Conservation (phyloP, 805 yeast species). For the Candida berthetii region DNA sequence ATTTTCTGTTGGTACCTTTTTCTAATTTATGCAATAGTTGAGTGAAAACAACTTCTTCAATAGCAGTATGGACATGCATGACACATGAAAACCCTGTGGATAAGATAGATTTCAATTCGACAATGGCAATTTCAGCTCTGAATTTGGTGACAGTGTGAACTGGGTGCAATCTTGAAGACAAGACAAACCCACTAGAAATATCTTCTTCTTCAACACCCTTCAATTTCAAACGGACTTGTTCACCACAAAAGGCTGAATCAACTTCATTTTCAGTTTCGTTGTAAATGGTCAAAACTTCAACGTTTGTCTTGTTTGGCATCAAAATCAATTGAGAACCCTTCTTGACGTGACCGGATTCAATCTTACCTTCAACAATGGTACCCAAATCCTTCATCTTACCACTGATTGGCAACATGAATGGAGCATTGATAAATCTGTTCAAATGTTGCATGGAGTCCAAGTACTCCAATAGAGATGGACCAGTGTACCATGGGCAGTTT, state of each 20-base stretch:
- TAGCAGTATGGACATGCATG: slow-evolving; percentile 98
- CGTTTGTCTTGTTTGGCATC: slow-evolving; percentile 86
- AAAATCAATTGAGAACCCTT: slow-evolving; percentile 69
- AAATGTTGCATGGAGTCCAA: slow-evolving; percentile 77
- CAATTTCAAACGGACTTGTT: slow-evolving; percentile 89
- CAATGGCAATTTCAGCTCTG: slow-evolving; percentile 95
- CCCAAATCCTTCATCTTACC: slow-evolving; percentile 97
- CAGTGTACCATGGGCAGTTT: slow-evolving; percentile 89
- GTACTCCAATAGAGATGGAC: slow-evolving; percentile 88
- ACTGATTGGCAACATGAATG: slow-evolving; percentile 95
- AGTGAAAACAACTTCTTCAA: slow-evolving; percentile 85
- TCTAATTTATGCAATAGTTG: slow-evolving; percentile 88
- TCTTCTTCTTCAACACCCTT: slow-evolving; percentile 98
- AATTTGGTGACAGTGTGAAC: slow-evolving; percentile 86
- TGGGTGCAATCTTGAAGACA: slow-evolving; percentile 82
- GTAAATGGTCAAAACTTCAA: slow-evolving; percentile 83
- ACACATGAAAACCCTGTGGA: slow-evolving; percentile 97
- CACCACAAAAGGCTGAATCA: slow-evolving; percentile 88
- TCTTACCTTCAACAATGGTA: slow-evolving; percentile 96
- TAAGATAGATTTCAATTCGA: slow-evolving; percentile 89
- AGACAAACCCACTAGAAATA: slow-evolving; percentile 83
- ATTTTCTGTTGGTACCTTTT: slow-evolving; percentile 93
- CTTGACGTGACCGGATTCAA: slow-evolving; percentile 90
- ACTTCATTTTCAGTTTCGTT: slow-evolving; percentile 96
- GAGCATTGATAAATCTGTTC: slow-evolving; percentile 85